Evolutionary conservation across 345 rosid species (phyloP).

Genomic region (Eucalyptus curtisii): DNA sequence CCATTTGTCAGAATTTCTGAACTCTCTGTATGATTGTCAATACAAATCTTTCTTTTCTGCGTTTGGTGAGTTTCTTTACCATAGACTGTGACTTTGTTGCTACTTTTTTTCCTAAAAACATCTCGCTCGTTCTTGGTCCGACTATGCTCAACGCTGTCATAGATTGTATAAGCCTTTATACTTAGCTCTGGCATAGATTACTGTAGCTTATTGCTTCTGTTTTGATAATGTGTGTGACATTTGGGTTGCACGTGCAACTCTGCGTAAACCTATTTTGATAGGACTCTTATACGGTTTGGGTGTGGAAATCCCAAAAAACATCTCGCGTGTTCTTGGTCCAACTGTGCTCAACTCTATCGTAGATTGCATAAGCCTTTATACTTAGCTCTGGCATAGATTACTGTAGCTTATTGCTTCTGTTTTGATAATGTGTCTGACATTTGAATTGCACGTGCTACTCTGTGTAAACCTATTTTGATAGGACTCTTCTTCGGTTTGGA

Average conservation of each 20-base stretch:
- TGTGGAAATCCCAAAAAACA: neutral
- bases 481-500: neutral
- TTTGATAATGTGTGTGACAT: neutral
- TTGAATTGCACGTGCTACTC: neutral
- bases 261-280: neutral
- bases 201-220: neutral
- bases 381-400: neutral
- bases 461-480: neutral
- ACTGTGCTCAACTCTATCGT: neutral
- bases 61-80: constrained; percentile 47
- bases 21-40: constrained; percentile 84
- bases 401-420: neutral
- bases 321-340: neutral
- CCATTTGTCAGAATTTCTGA: constrained; percentile 74
- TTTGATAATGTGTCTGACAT: neutral
- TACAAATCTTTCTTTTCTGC: constrained; percentile 90
- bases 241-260: neutral
- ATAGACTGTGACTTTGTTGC: neutral
- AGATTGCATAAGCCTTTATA: neutral
- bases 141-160: neutral
- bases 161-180: neutral
- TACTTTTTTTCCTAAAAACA: neutral
- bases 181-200: neutral
- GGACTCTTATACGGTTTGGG: neutral
- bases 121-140: neutral